phyloP scores from a whole-genome alignment of 2,329 filamentous ascomycete genomes.

The Akanthomyces uredinophilus region DNA sequence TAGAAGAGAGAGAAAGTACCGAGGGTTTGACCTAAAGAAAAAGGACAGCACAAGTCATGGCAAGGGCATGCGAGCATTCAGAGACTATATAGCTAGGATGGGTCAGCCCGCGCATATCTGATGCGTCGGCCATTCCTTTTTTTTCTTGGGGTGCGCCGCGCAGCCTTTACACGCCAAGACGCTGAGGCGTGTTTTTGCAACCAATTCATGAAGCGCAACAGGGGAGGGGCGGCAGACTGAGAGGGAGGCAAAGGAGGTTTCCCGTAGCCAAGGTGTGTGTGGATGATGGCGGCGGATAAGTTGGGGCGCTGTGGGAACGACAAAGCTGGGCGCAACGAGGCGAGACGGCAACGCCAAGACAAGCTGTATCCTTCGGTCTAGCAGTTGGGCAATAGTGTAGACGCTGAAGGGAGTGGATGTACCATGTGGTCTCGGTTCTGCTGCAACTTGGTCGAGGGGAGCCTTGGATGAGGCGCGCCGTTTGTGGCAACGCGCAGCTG shows the following conservation, averaged over 20 bases:
- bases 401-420: neutral
- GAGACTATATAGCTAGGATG: conserved; percentile 11
- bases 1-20: neutral
- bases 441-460: neutral
- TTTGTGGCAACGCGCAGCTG: neutral
- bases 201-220: neutral
- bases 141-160: no score
- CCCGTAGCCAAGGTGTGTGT: neutral
- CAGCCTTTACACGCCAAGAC: neutral
- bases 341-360: neutral
- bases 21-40: conserved; percentile 3
- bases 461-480: neutral
- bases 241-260: neutral
- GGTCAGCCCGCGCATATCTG: neutral
- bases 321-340: neutral
- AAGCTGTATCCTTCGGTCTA: conserved; percentile 11
- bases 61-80: neutral
- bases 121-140: neutral
- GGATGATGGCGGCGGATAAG: neutral
- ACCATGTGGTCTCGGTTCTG: neutral
- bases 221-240: neutral
- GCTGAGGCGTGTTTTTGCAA: neutral
- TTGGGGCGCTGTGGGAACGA: conserved; percentile 9
- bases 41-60: neutral
- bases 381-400: neutral